phyloP scores from a whole-genome alignment of 2,329 filamentous ascomycete genomes.

The Basipetospora chlamydospora region DNA sequence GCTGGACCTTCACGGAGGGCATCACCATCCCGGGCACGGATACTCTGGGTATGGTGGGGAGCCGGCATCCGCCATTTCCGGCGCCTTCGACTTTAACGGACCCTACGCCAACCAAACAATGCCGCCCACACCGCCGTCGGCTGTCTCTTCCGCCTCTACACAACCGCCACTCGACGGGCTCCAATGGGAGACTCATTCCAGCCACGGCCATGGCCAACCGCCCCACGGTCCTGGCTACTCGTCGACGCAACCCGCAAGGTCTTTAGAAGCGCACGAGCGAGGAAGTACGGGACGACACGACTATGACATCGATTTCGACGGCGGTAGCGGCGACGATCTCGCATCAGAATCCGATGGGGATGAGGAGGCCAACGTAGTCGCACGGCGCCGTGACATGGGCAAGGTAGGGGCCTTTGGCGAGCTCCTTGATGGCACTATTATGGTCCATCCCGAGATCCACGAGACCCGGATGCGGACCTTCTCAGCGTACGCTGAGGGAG shows the following conservation, averaged over 20 bases:
- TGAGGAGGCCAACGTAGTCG: neutral
- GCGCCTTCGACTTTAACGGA: slow-evolving; percentile 11
- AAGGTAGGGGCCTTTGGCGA: neutral
- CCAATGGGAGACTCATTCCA: neutral
- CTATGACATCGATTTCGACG: slow-evolving; percentile 4
- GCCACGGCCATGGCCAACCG: too few relatives aligned
- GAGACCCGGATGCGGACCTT: slow-evolving; percentile 33
- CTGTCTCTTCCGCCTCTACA: neutral
- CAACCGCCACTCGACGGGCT: neutral
- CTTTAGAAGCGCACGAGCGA: neutral
- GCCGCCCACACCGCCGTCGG: slow-evolving; percentile 6
- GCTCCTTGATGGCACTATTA: neutral
- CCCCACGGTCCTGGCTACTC: too few relatives aligned
- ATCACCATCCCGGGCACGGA: slow-evolving; percentile 10
- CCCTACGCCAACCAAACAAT: slow-evolving; percentile 8
- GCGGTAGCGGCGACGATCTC: slow-evolving; percentile 5
- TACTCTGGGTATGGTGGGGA: slow-evolving; percentile 5
- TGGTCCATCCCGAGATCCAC: slow-evolving; percentile 4
- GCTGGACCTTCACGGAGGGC: slow-evolving; percentile 18
- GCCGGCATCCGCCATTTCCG: slow-evolving; percentile 6
- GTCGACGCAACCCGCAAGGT: too few relatives aligned
- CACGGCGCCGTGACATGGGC: neutral
- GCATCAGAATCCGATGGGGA: slow-evolving; percentile 8
- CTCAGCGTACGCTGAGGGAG: slow-evolving; percentile 29
- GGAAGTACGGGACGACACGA: slow-evolving; percentile 1